These are phyloP conservation scores for Paratinospora sagittata DNA, from an alignment of 164 flowering plant genomes.

Conservation along the genomic window DNA sequence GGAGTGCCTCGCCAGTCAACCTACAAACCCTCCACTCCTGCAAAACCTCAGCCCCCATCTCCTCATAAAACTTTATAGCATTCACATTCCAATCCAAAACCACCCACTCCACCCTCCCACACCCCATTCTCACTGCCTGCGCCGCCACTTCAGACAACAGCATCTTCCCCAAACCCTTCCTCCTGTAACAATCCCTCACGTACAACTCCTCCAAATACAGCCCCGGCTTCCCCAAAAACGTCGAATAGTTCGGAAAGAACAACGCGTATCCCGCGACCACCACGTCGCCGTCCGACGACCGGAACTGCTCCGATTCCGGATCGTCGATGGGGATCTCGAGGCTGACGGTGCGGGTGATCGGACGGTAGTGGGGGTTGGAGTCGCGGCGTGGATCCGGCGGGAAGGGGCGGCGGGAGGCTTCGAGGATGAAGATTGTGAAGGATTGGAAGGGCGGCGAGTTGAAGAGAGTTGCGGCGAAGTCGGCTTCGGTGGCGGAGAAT, in stretches of 20 bases:
- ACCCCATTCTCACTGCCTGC: constrained; percentile 76
- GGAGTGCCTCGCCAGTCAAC: constrained; percentile 43
- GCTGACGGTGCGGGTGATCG: constrained; percentile 26
- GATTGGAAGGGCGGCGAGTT: constrained; percentile 62
- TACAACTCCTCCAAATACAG: constrained; percentile 75
- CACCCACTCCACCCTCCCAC: constrained; percentile 84
- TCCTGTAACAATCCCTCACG: constrained; percentile 73
- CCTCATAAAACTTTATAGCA: constrained; percentile 78
- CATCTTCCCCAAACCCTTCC: constrained; percentile 70
- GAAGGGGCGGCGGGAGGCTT: constrained; percentile 44
- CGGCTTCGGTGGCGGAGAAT: constrained; percentile 61
- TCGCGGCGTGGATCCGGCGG: constrained; percentile 12
- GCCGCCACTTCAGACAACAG: constrained; percentile 65
- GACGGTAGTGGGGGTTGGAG: constrained; percentile 24
- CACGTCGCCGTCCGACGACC: constrained; percentile 1
- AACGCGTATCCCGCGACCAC: constrained; percentile 66
- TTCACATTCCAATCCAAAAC: constrained; percentile 90
- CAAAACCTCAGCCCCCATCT: constrained; percentile 79
- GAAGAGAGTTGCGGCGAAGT: constrained; percentile 75
- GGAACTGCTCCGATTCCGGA: constrained; percentile 38
- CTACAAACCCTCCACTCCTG: constrained; percentile 85
- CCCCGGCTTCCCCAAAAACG: constrained; percentile 76
- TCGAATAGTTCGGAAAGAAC: constrained; percentile 78
- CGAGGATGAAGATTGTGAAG: constrained; percentile 80
- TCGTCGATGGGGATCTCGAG: constrained; percentile 40